Percentiles rank a stretch among this genome's conserved stretches.
phyloP scores from a whole-genome alignment of 768 basidiomycete genomes.

The Suillus placidus region DNA sequence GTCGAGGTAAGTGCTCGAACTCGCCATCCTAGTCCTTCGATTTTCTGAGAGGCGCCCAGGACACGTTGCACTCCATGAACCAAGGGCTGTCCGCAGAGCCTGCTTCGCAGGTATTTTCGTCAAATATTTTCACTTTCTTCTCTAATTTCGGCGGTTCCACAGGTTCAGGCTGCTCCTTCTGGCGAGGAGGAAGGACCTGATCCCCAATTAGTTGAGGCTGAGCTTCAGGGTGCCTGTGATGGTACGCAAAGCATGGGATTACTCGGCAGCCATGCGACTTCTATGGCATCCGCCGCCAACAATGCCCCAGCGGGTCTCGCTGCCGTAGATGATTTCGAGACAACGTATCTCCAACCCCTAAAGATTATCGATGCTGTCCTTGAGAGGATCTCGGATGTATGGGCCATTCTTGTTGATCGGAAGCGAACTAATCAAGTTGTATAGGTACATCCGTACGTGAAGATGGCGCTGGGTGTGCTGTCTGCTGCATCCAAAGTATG shows the following conservation, averaged over 20 bases:
- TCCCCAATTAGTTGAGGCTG: neutral
- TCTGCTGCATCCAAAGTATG: constrained; percentile 1
- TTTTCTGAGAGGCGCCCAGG: no score
- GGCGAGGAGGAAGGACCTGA: neutral
- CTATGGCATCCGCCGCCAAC: neutral
- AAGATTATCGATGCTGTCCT: neutral
- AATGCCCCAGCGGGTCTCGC: neutral
- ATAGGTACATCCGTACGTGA: constrained; percentile 11
- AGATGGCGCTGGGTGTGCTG: constrained; percentile 10
- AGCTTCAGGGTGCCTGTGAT: neutral
- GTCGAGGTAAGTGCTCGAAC: neutral
- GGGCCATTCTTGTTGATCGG: neutral
- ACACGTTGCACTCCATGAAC: no score
- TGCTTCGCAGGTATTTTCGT: neutral
- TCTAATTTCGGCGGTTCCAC: neutral
- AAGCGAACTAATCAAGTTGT: neutral
- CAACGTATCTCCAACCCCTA: constrained; percentile 8
- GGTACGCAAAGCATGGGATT: neutral
- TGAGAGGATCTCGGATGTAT: neutral
- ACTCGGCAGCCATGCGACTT: neutral
- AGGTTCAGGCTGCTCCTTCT: neutral
- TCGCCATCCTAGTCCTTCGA: no score
- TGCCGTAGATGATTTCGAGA: neutral
- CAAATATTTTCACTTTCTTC: neutral
- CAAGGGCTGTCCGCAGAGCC: neutral